Conservation (phyloP, 208 protist species). For the Trypanosoma boissoni region DNA sequence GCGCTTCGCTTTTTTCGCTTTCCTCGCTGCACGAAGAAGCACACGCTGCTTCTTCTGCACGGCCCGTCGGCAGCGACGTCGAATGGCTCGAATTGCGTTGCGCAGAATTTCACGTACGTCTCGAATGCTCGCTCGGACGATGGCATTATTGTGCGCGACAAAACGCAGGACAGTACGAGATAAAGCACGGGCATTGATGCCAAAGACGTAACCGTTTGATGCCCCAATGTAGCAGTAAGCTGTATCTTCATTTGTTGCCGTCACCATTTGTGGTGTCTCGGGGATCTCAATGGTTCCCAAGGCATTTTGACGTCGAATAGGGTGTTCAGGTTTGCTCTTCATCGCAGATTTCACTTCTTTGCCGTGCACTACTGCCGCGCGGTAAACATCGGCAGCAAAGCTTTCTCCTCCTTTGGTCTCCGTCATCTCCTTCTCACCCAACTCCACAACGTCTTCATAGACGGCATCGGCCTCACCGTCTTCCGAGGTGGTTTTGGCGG, state of each 20-base stretch:
- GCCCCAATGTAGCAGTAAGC: constrained; percentile 48
- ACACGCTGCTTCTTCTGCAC: constrained; percentile 38
- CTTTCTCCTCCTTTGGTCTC: too few species aligned
- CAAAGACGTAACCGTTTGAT: constrained; percentile 60
- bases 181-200: constrained; percentile 44
- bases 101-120: constrained; percentile 41
- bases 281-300: constrained; percentile 67
- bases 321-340: constrained; percentile 42
- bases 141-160: constrained; percentile 37
- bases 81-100: constrained; percentile 33
- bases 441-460: neutral
- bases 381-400: neutral
- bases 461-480: neutral
- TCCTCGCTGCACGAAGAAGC: constrained; percentile 38
- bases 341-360: constrained; percentile 49
- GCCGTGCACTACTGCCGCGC: constrained; percentile 2
- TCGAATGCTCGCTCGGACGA: constrained; percentile 37
- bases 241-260: constrained; percentile 19
- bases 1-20: constrained; percentile 33
- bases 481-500: neutral
- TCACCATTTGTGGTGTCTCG: constrained; percentile 36
- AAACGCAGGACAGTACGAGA: constrained; percentile 48
- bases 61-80: constrained; percentile 29
- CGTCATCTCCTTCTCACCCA: too few species aligned
- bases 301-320: constrained; percentile 32